phyloP scores from a whole-genome alignment of 2,329 filamentous ascomycete genomes.

The Colletotrichum karsti region DNA sequence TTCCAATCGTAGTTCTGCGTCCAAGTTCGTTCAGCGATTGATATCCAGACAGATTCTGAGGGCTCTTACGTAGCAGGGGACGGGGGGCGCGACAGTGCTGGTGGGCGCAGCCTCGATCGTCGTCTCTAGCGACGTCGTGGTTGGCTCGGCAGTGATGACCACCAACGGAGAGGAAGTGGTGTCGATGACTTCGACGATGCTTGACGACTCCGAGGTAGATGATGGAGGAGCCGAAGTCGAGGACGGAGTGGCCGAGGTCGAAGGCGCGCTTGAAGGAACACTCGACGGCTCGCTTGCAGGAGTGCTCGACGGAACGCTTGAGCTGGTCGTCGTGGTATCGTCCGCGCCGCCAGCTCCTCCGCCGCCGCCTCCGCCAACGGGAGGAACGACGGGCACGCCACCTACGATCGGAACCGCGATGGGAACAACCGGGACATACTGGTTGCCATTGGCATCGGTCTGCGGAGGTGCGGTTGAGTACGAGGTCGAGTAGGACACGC shows the following conservation, averaged over 20 bases:
- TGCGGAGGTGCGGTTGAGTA: background rate
- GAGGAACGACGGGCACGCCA: background rate
- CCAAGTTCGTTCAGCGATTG: fast-evolving
- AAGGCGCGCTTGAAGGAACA: background rate
- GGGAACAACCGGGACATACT: background rate
- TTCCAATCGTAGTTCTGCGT: background rate
- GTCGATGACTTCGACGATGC: background rate
- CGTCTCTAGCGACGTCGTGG: background rate
- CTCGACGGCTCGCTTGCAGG: background rate
- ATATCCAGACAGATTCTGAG: fast-evolving
- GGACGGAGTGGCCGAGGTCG: background rate
- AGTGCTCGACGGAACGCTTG: background rate
- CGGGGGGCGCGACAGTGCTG: background rate
- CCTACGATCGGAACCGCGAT: background rate
- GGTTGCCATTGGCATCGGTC: background rate
- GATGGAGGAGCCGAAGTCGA: background rate
- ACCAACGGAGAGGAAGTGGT: background rate
- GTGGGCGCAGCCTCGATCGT: background rate
- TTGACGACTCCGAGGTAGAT: background rate
- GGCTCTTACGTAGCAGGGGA: conserved; percentile 9
- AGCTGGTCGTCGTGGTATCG: background rate
- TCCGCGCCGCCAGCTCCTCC: background rate
- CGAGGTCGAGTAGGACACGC: background rate
- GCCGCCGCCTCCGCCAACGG: background rate
- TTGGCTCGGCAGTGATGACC: background rate